Evolutionary conservation across 495 filamentous ascomycete species (phyloP), one percentile per base, ranked within the genome.

Genomic region (Aspergillus biplanus): DNA sequence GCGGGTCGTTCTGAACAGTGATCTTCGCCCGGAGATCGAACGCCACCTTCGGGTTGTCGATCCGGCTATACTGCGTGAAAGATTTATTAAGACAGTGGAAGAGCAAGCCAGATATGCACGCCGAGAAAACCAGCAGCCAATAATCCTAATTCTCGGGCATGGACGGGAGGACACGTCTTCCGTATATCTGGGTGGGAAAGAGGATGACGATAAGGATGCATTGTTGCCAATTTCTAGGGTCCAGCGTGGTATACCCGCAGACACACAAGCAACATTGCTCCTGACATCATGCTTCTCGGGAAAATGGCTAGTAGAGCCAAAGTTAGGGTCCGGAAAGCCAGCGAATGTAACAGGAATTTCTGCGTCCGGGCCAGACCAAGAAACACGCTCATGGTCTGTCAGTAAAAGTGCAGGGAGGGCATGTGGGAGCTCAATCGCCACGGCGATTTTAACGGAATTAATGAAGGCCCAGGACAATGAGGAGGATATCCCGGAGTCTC

Each of bases 111-210:
- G 21, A 31, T 39, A 58, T 15, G 56, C 56, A 1, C 12, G 8
- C 7, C 37, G 16, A 15, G 12, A n/a, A 16, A 6, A 21, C 3
- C 15, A 57, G 54, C 54, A 57, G 21, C 27, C 46, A 7, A 31
- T 57, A 1, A n/a, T 57, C 33, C 35, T 57, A 13, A 57, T 57
- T n/a, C 46, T 57, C n/a, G 54, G 54, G 44, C 54, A 57, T 31
- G 37, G 54, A 49, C 46, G 21, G 21, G 46, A 49, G 47, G 47
- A 49, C 47, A 49, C 6, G 6, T 49, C 47, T 27, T 49, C 47
- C 1, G 21, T 27, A 27, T 27, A 27, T 27, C 21, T 27, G 1
- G 21, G 21, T 1, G 21, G 21, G 21, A 27, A 27, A 27, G n/a
- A n/a, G n/a, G n/a, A n/a, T n/a, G n/a, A 27, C 2, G 2, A 27